These are phyloP conservation scores for Aureobasidium melanogenum DNA, from an alignment of 2,329 filamentous ascomycete species.

Conservation along the genomic window DNA sequence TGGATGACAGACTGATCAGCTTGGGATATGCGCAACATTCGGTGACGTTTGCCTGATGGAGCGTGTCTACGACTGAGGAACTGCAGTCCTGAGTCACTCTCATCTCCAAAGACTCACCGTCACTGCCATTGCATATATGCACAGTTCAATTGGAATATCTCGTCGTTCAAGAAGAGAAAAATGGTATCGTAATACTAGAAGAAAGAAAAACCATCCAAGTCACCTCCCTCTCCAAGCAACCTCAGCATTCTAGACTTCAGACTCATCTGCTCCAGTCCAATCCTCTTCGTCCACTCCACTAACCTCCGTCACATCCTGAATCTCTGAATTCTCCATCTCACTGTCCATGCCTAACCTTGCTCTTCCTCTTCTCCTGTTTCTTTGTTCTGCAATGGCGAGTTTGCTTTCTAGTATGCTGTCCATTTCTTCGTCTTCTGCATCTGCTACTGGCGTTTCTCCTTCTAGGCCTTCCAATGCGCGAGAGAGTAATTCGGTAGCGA, in stretches of 20 bases:
- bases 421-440: slow-evolving; percentile 31
- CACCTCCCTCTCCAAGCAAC: background rate
- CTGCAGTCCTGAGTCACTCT: too few species aligned
- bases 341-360: background rate
- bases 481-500: slow-evolving; percentile 68
- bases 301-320: background rate
- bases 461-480: slow-evolving; percentile 60
- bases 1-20: background rate
- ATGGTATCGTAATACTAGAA: background rate
- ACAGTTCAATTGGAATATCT: too few species aligned
- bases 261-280: background rate
- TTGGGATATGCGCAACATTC: background rate
- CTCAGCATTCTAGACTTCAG: background rate
- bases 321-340: background rate
- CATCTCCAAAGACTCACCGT: too few species aligned
- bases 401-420: background rate
- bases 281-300: background rate
- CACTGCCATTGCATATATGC: too few species aligned
- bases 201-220: background rate
- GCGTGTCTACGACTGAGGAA: too few species aligned
- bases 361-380: background rate
- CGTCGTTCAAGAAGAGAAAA: background rate
- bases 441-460: slow-evolving; percentile 33
- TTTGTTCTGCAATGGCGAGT: background rate
- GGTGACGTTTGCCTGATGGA: too few species aligned